These are phyloP conservation scores for Psilocybe cyanescens DNA, from an alignment of 768 basidiomycete genomes.

Conservation along the genomic window DNA sequence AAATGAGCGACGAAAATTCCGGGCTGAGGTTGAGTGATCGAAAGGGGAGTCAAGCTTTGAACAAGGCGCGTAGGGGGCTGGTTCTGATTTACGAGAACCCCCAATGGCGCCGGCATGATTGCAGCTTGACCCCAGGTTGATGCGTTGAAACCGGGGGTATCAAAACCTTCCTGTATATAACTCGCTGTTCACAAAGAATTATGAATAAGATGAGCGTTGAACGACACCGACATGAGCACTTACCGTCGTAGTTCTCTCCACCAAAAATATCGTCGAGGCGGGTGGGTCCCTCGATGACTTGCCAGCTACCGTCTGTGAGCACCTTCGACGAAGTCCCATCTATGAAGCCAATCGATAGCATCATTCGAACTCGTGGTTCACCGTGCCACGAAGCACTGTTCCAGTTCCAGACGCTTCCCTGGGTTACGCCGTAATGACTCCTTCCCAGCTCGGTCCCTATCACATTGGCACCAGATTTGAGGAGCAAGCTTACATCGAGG, in stretches of 20 bases:
- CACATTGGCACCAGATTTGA: slow-evolving; percentile 22
- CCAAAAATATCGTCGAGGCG: slow-evolving; percentile 33
- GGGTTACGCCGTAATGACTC: slow-evolving; percentile 32
- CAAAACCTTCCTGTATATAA: slow-evolving; percentile 24
- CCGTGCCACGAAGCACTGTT: slow-evolving; percentile 32
- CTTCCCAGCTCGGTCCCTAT: slow-evolving; percentile 30
- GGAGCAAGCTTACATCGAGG: slow-evolving; percentile 26
- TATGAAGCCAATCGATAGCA: slow-evolving; percentile 28
- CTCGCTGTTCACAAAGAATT: slow-evolving; percentile 20
- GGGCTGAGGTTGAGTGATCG: slow-evolving; percentile 26
- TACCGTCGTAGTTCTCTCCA: slow-evolving; percentile 34
- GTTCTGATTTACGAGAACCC: slow-evolving; percentile 23
- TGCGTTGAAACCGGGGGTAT: slow-evolving; percentile 22
- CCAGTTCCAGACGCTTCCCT: slow-evolving; percentile 36
- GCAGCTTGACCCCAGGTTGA: slow-evolving; percentile 24
- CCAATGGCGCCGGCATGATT: slow-evolving; percentile 23
- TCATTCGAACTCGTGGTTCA: slow-evolving; percentile 27
- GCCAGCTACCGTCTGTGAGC: slow-evolving; percentile 25
- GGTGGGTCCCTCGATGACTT: slow-evolving; percentile 30
- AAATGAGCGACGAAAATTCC: slow-evolving; percentile 29
- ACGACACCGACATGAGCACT: not conserved
- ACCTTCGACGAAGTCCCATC: slow-evolving; percentile 27
- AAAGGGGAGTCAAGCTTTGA: slow-evolving; percentile 23
- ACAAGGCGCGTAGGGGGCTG: slow-evolving; percentile 29
- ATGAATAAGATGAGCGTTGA: not conserved